Conservation (phyloP, 768 basidiomycete species). For the Trametes meyenii region DNA sequence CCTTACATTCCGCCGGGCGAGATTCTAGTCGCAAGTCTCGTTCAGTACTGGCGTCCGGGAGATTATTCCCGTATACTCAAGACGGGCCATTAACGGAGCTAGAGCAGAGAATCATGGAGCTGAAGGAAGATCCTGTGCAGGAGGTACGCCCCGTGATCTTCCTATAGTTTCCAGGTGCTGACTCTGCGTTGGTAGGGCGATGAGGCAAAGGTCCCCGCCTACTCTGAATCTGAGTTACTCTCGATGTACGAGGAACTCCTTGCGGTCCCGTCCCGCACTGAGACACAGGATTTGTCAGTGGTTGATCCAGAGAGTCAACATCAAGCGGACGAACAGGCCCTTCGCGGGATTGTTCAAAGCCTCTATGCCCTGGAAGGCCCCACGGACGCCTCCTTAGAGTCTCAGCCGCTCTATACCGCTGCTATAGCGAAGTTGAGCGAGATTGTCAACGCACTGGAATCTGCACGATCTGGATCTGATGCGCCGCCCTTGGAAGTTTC, state of each 20-base stretch:
- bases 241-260: slow-evolving; percentile 48
- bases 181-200: neutral
- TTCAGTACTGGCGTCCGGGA: neutral
- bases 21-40: neutral
- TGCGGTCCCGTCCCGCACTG: slow-evolving; percentile 26
- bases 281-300: slow-evolving; percentile 4
- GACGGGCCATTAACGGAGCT: slow-evolving; percentile 17
- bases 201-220: slow-evolving; percentile 14
- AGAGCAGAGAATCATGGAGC: slow-evolving; percentile 25
- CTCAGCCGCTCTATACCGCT: neutral
- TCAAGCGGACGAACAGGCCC: slow-evolving; percentile 23
- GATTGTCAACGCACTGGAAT: slow-evolving; percentile 11
- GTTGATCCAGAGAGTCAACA: slow-evolving; percentile 9
- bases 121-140: slow-evolving; percentile 18
- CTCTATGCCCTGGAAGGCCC: slow-evolving; percentile 29
- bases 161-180: neutral
- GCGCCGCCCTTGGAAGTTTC: neutral
- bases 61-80: slow-evolving; percentile 7
- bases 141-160: slow-evolving; percentile 4
- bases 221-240: slow-evolving; percentile 42
- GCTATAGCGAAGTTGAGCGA: slow-evolving; percentile 20
- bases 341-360: slow-evolving; percentile 41
- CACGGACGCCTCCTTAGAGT: slow-evolving; percentile 10
- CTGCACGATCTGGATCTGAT: neutral
- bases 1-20: neutral